Conservation (phyloP, 2,329 filamentous ascomycete species). For the Nemania sp. region DNA sequence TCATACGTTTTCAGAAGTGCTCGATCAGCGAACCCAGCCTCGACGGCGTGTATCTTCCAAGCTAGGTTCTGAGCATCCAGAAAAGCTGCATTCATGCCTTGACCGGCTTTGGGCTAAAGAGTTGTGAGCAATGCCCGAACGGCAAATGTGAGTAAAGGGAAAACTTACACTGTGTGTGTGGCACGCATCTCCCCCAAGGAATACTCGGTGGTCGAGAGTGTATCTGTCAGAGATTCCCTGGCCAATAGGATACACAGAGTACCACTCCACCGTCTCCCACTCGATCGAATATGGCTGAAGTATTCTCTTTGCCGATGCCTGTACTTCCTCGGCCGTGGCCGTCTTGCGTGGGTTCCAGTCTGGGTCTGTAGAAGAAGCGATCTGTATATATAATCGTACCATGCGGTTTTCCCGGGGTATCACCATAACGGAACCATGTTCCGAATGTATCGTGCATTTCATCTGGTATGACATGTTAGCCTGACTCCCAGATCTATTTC, state of each 20-base stretch:
- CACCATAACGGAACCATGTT: slow-evolving; percentile 76
- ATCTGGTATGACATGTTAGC: slow-evolving; percentile 60
- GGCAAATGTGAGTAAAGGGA: background rate
- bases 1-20: slow-evolving; percentile 84
- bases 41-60: slow-evolving; percentile 95
- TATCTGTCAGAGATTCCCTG: slow-evolving; percentile 73
- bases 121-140: slow-evolving; percentile 23
- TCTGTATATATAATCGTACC: slow-evolving; percentile 71
- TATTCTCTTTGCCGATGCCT: slow-evolving; percentile 67
- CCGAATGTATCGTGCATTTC: slow-evolving; percentile 77
- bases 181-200: slow-evolving; percentile 77
- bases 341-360: slow-evolving; percentile 66
- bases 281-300: slow-evolving; percentile 69
- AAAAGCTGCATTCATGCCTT: slow-evolving; percentile 82
- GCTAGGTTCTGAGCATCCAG: slow-evolving; percentile 85
- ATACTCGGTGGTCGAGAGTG: slow-evolving; percentile 70
- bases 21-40: slow-evolving; percentile 77
- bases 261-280: slow-evolving; percentile 73
- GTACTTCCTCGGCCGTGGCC: slow-evolving; percentile 66
- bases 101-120: slow-evolving; percentile 73
- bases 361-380: slow-evolving; percentile 63
- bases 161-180: slow-evolving; percentile 73
- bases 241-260: slow-evolving; percentile 76
- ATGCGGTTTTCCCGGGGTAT: slow-evolving; percentile 69
- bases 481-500: background rate